phyloP scores from a whole-genome alignment of 1,284 basidiomycete species.

The Malassezia equina region DNA sequence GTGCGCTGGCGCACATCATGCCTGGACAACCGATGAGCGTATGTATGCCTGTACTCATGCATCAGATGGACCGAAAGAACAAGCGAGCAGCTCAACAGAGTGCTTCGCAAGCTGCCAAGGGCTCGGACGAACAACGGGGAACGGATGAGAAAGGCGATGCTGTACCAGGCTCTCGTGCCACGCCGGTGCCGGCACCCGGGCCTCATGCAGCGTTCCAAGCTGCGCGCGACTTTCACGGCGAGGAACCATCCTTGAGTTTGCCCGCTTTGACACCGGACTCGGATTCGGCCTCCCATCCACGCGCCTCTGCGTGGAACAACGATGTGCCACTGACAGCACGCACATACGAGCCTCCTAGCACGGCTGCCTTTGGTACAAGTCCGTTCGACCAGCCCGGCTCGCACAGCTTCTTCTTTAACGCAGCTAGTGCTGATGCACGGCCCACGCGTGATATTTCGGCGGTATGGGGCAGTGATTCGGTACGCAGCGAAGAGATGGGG shows the following conservation, averaged over 20 bases:
- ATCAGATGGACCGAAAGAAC: conserved; percentile 89
- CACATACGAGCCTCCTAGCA: neutral
- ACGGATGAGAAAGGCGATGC: neutral
- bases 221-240: neutral
- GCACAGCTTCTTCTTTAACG: conserved; percentile 37
- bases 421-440: neutral
- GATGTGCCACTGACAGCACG: neutral
- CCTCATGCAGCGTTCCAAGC: neutral
- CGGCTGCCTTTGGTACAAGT: conserved; percentile 36
- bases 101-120: conserved; percentile 4
- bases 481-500: conserved; percentile 21
- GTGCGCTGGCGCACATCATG: conserved; percentile 68
- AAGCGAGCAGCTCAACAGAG: conserved; percentile 80
- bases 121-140: neutral
- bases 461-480: neutral
- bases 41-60: conserved; percentile 6
- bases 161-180: neutral
- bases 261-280: neutral
- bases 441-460: neutral
- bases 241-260: neutral
- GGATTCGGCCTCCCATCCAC: neutral
- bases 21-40: conserved; percentile 66
- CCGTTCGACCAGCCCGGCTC: conserved; percentile 44
- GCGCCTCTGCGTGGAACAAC: neutral
- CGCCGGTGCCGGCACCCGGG: neutral